A percentile compares a stretch with the other conserved stretches of the same genome.
Conservation (phyloP, 345 rosid genomes). For the Gossypium mustelinum region DNA sequence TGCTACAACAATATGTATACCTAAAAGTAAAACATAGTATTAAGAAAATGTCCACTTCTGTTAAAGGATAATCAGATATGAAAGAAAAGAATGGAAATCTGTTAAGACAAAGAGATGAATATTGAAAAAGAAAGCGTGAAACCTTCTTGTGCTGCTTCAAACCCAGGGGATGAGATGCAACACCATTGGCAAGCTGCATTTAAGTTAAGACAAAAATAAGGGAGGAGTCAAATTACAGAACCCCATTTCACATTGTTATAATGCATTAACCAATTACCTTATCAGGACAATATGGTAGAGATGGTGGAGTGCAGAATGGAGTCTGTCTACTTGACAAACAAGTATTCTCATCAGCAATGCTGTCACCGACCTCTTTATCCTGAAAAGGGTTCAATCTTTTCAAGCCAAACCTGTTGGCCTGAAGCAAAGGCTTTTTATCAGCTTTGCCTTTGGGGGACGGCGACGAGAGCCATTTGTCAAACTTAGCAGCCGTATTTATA, state of each 20-base stretch:
- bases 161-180: conserved; percentile 37
- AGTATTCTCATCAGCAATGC: conserved; percentile 14
- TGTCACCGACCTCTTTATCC: conserved; percentile 29
- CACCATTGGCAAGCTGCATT: conserved; percentile 41
- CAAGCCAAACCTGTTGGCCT: conserved; percentile 35
- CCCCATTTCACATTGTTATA: background rate
- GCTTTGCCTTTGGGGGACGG: conserved; percentile 28
- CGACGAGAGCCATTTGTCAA: conserved; percentile 48
- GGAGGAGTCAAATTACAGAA: background rate
- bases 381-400: conserved; percentile 41
- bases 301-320: conserved; percentile 93
- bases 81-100: background rate
- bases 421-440: conserved; percentile 31
- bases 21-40: background rate
- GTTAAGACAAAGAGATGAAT: background rate
- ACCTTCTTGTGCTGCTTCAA: conserved; percentile 81
- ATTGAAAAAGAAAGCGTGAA: conserved; percentile 10
- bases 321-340: conserved; percentile 44
- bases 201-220: conserved; percentile 13
- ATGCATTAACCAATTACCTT: conserved; percentile 41
- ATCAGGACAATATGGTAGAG: conserved; percentile 52
- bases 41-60: background rate
- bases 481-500: conserved; percentile 26
- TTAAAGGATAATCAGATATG: background rate
- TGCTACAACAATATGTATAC: background rate